Evolutionary conservation across 2,329 filamentous ascomycete genomes (phyloP).

Genomic region (Diaporthe sp.): DNA sequence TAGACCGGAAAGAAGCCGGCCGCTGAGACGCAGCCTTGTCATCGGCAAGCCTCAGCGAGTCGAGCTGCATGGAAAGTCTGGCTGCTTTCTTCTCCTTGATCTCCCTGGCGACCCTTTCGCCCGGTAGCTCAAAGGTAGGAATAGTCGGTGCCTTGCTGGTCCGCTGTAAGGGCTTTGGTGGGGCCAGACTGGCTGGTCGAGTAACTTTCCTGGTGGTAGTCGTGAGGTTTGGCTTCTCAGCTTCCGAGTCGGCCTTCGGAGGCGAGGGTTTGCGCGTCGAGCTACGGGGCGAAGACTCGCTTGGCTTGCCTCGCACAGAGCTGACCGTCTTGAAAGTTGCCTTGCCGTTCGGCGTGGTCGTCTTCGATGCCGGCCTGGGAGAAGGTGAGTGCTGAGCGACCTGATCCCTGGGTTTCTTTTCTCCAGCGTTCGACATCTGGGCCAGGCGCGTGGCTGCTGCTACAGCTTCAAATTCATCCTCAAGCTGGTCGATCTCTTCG

Average conservation of each 20-base stretch:
- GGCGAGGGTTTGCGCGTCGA: slow-evolving; percentile 15
- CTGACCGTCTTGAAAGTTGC: slow-evolving; percentile 1
- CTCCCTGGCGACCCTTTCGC: slow-evolving; percentile 71
- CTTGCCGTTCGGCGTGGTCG: background rate
- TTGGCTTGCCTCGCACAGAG: background rate
- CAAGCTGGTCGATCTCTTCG: slow-evolving; percentile 72
- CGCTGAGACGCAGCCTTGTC: slow-evolving; percentile 16
- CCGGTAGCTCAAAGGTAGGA: slow-evolving; percentile 73
- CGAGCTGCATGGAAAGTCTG: slow-evolving; percentile 57
- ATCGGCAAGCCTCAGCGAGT: slow-evolving; percentile 45
- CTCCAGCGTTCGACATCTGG: slow-evolving; percentile 5
- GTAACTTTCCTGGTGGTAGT: slow-evolving; percentile 47
- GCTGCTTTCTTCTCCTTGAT: slow-evolving; percentile 72
- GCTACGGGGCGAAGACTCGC: slow-evolving; percentile 14
- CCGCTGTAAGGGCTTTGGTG: slow-evolving; percentile 62
- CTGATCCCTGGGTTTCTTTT: background rate
- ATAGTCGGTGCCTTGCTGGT: slow-evolving; percentile 69
- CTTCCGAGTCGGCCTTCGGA: background rate
- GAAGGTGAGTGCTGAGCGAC: slow-evolving; percentile 3
- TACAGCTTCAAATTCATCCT: slow-evolving; percentile 72
- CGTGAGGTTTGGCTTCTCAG: slow-evolving; percentile 45
- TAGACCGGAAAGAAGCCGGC: slow-evolving; percentile 16
- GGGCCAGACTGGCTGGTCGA: slow-evolving; percentile 59
- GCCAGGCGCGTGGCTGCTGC: slow-evolving; percentile 37
- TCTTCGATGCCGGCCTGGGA: slow-evolving; percentile 9